Conservation (phyloP, 352 stramenopile species). For the Phytopythium aichiense region DNA sequence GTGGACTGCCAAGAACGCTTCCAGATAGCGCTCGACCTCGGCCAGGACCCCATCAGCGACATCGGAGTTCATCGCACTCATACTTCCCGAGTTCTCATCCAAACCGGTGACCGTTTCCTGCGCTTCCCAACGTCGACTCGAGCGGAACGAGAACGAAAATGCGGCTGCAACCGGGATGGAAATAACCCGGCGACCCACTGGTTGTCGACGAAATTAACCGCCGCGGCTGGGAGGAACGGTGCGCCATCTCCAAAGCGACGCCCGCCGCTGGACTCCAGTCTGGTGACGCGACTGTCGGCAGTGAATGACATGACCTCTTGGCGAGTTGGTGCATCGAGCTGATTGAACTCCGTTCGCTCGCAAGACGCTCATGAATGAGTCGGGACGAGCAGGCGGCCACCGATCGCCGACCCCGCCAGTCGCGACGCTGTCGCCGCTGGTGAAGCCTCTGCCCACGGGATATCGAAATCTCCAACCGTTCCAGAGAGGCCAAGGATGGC, state of each 20-base stretch:
- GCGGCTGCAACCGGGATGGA: background rate
- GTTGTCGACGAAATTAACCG: background rate
- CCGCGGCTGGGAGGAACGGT: background rate
- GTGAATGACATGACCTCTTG: background rate
- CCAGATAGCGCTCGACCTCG: slow-evolving; percentile 55
- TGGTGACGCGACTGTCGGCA: background rate
- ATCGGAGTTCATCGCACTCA: background rate
- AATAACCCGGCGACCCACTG: background rate
- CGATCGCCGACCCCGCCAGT: background rate
- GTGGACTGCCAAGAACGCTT: slow-evolving; percentile 53
- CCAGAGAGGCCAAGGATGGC: slow-evolving; percentile 62
- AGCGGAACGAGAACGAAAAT: background rate
- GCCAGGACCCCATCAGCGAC: slow-evolving; percentile 13
- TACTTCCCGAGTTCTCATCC: background rate
- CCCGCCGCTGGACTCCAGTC: background rate
- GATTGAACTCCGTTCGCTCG: background rate
- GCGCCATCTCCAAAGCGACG: slow-evolving; percentile 3
- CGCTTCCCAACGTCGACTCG: background rate
- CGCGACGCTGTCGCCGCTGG: slow-evolving; percentile 44
- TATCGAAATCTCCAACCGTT: slow-evolving; percentile 72
- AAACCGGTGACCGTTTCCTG: background rate
- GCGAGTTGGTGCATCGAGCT: background rate
- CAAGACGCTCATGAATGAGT: slow-evolving; percentile 3
- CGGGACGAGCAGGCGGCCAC: background rate
- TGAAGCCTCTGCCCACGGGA: slow-evolving; percentile 50